These are phyloP conservation scores for Neonectria ditissima DNA, from an alignment of 2,329 filamentous ascomycete genomes.

Conservation along the genomic window DNA sequence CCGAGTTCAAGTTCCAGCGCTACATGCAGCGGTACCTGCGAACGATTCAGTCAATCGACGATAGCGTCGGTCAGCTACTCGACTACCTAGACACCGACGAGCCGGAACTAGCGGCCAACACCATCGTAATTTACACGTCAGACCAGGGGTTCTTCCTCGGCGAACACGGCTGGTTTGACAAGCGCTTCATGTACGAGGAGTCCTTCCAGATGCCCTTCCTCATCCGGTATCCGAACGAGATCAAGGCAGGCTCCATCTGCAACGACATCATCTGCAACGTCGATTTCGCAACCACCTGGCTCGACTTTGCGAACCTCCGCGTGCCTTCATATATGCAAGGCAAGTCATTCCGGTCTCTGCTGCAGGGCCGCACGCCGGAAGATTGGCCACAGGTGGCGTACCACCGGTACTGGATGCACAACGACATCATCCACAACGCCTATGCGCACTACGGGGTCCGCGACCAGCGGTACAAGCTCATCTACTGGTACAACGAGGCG, in stretches of 20 bases:
- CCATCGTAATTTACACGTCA: slow-evolving; percentile 65
- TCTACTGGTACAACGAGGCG: slow-evolving; percentile 67
- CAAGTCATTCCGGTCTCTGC: slow-evolving; percentile 53
- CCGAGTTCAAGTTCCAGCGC: slow-evolving; percentile 67
- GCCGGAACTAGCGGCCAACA: slow-evolving; percentile 57
- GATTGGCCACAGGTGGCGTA: slow-evolving; percentile 66
- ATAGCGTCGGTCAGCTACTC: slow-evolving; percentile 62
- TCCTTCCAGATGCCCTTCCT: slow-evolving; percentile 68
- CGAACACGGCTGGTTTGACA: slow-evolving; percentile 69
- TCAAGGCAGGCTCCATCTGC: slow-evolving; percentile 53
- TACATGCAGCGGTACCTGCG: slow-evolving; percentile 68
- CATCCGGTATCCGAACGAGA: slow-evolving; percentile 58
- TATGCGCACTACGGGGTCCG: slow-evolving; percentile 65
- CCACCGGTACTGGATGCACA: slow-evolving; percentile 69
- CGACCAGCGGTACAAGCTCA: slow-evolving; percentile 65
- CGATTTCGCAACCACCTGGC: slow-evolving; percentile 64
- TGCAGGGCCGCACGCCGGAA: slow-evolving; percentile 52
- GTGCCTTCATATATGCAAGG: slow-evolving; percentile 66
- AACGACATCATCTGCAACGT: slow-evolving; percentile 65
- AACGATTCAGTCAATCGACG: slow-evolving; percentile 64
- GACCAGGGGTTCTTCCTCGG: slow-evolving; percentile 69
- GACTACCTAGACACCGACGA: slow-evolving; percentile 55
- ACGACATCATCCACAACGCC: slow-evolving; percentile 61
- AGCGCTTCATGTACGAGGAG: slow-evolving; percentile 70
- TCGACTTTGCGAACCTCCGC: slow-evolving; percentile 57